Evolutionary conservation across 192 early-diverging fungal species (phyloP).

Genomic region (Polychytrium aggregatum): DNA sequence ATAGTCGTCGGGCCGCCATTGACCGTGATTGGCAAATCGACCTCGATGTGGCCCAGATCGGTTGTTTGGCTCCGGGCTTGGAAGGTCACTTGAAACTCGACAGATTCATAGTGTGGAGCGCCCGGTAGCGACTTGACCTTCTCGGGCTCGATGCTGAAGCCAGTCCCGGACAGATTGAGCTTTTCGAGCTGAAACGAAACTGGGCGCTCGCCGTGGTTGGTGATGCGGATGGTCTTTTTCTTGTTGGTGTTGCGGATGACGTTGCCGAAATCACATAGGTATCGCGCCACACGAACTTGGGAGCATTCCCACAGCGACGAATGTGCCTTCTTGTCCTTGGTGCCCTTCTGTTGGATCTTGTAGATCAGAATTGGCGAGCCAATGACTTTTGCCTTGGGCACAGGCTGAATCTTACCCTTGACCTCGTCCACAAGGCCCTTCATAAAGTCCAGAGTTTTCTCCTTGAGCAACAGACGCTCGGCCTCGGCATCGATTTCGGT

Average conservation of each 20-base stretch:
- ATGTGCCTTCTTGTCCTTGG: constrained; percentile 21
- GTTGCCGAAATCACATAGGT: constrained; percentile 45
- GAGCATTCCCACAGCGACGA: constrained; percentile 27
- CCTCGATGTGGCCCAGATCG: constrained; percentile 18
- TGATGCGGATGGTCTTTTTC: constrained; percentile 26
- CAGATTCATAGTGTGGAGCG: constrained; percentile 21
- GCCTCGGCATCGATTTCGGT: constrained; percentile 24
- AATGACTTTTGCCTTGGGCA: constrained; percentile 23
- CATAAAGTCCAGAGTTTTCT: constrained; percentile 27
- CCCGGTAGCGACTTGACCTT: constrained; percentile 35
- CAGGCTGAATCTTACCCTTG: constrained; percentile 2
- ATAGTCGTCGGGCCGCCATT: constrained; percentile 35
- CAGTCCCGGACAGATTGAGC: constrained; percentile 18
- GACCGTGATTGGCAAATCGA: constrained; percentile 31
- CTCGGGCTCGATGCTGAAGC: constrained; percentile 43
- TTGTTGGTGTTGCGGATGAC: constrained; percentile 36
- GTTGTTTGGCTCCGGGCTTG: constrained; percentile 21
- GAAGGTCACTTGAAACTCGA: constrained; percentile 31
- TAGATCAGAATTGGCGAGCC: constrained; percentile 34
- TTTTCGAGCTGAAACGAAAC: constrained; percentile 32
- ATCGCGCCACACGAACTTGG: constrained; percentile 25
- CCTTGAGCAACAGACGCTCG: constrained; percentile 25
- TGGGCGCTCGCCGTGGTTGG: constrained; percentile 23
- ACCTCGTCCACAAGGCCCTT: constrained; percentile 21
- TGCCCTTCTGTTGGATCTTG: constrained; percentile 16